These are phyloP conservation scores for Aspergillus hiratsukae DNA, from an alignment of 2,329 filamentous ascomycete species.

Conservation along the genomic window DNA sequence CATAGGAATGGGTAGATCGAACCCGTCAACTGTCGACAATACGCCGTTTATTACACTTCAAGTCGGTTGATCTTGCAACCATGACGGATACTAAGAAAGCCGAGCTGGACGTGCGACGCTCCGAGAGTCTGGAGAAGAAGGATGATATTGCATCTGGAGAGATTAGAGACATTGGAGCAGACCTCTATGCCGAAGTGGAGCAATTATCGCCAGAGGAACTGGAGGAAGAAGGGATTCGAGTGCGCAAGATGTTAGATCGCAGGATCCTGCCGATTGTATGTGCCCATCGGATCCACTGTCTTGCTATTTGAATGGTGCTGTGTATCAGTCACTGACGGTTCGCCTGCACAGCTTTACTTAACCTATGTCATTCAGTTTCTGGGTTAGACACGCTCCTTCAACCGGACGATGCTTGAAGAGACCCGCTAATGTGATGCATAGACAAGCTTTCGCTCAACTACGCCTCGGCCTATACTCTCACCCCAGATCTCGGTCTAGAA, in stretches of 20 bases:
- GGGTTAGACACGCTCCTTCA: constrained; percentile 15
- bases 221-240: constrained; percentile 38
- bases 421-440: constrained; percentile 1
- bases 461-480: constrained; percentile 42
- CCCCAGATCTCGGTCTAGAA: constrained; percentile 38
- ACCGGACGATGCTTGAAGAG: background rate
- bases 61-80: background rate
- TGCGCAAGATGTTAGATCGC: constrained; percentile 44
- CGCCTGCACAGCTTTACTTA: constrained; percentile 19
- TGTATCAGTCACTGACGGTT: constrained; percentile 17
- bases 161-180: constrained; percentile 40
- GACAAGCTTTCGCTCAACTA: constrained; percentile 30
- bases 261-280: constrained; percentile 46
- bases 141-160: constrained; percentile 17
- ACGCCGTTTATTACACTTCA: background rate
- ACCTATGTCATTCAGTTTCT: constrained; percentile 48
- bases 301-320: background rate
- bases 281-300: background rate
- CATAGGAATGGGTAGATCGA: background rate
- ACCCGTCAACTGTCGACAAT: background rate
- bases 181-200: constrained; percentile 43
- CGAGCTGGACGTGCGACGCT: constrained; percentile 10
- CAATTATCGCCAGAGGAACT: constrained; percentile 43
- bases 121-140: constrained; percentile 15
- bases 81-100: constrained; percentile 15